Percentiles rank a stretch among this genome's conserved stretches.
Conservation (phyloP, 1,284 basidiomycete genomes). For the Ganoderma boninense region DNA sequence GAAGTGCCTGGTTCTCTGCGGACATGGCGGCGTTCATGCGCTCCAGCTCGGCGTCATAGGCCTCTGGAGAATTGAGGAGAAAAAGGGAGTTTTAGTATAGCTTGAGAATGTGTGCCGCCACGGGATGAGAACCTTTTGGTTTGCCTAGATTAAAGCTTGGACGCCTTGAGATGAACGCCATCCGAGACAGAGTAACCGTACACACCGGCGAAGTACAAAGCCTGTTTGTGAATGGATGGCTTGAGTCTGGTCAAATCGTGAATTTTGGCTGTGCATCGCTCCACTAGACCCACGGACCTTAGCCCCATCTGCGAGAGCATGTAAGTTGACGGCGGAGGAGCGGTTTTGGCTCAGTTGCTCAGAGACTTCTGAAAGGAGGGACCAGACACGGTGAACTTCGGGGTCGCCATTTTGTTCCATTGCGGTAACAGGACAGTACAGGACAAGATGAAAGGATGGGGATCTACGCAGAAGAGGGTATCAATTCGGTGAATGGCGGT, state of each 20-base stretch:
- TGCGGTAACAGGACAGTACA: slow-evolving; percentile 43
- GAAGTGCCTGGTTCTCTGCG: slow-evolving; percentile 87
- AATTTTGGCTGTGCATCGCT: neutral
- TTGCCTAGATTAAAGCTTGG: slow-evolving; percentile 90
- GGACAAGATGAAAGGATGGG: neutral
- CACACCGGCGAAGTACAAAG: slow-evolving; percentile 87
- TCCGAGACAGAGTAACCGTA: slow-evolving; percentile 18
- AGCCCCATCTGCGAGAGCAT: slow-evolving; percentile 75
- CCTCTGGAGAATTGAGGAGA: slow-evolving; percentile 60
- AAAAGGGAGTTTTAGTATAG: neutral
- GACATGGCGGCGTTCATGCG: slow-evolving; percentile 86
- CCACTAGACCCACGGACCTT: slow-evolving; percentile 62
- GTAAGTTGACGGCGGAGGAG: slow-evolving; percentile 61
- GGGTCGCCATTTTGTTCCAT: slow-evolving; percentile 51
- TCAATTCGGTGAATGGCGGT: neutral
- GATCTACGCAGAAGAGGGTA: neutral
- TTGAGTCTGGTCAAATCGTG: slow-evolving; percentile 54
- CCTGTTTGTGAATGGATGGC: slow-evolving; percentile 83
- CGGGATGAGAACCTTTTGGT: slow-evolving; percentile 68
- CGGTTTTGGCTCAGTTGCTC: slow-evolving; percentile 89
- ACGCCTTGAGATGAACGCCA: slow-evolving; percentile 1
- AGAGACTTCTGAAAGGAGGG: slow-evolving; percentile 78
- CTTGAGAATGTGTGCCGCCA: neutral
- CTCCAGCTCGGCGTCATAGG: slow-evolving; percentile 93
- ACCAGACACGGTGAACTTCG: slow-evolving; percentile 76